Conservation (phyloP, 345 rosid genomes). For the Boechera retrofracta region DNA sequence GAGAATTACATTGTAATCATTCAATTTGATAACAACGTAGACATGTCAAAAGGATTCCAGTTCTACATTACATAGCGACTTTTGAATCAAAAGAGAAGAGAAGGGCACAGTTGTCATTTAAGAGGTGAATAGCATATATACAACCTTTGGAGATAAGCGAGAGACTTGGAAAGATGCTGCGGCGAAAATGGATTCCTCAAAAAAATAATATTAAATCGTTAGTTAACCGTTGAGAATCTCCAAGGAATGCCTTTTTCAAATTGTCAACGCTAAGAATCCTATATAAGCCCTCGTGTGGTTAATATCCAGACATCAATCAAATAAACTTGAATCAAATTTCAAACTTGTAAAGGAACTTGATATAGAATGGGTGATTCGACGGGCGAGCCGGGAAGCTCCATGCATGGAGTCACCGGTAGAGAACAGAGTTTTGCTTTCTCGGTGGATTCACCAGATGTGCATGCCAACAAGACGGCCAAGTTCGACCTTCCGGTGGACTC, state of each 20-base stretch:
- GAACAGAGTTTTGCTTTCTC: constrained; percentile 68
- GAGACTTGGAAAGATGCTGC: constrained; percentile 33
- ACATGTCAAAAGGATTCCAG: background rate
- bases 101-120: constrained; percentile 26
- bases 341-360: background rate
- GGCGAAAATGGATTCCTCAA: constrained; percentile 26
- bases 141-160: constrained; percentile 43
- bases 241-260: constrained; percentile 32
- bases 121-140: background rate
- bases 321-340: background rate
- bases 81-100: background rate
- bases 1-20: background rate
- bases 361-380: constrained; percentile 34
- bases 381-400: constrained; percentile 68
- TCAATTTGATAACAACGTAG: background rate
- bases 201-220: background rate
- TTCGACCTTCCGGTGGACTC: constrained; percentile 67
- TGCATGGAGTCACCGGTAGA: constrained; percentile 71
- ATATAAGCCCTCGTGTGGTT: constrained; percentile 18
- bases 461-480: constrained; percentile 57
- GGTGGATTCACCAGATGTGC: constrained; percentile 57
- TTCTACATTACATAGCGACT: background rate
- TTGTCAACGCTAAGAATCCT: constrained; percentile 31
- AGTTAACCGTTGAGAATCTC: constrained; percentile 42
- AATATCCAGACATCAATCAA: constrained; percentile 7